Conservation (phyloP, 768 basidiomycete species). For the Mycena rosella region DNA sequence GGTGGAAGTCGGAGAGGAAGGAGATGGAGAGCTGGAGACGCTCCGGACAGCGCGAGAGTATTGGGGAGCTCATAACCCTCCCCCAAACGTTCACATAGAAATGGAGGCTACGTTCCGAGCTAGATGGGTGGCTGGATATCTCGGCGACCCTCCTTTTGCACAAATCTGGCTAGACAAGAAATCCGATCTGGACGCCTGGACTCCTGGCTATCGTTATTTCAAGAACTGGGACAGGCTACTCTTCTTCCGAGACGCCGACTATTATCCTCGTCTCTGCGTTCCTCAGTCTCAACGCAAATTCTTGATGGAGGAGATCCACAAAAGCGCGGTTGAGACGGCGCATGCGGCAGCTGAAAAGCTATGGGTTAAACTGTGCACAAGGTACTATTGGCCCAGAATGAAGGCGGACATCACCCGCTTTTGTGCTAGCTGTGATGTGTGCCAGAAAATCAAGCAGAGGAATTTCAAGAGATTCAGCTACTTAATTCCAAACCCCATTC, state of each 20-base stretch:
- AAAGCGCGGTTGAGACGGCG: constrained; percentile 18
- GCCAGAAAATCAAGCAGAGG: background rate
- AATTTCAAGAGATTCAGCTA: background rate
- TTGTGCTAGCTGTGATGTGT: background rate
- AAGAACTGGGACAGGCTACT: constrained; percentile 17
- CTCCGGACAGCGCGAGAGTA: background rate
- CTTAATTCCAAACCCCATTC: background rate
- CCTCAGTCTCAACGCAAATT: constrained; percentile 2
- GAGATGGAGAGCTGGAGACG: background rate
- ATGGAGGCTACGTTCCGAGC: background rate
- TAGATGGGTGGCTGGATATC: background rate
- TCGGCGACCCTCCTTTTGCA: background rate
- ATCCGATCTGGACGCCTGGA: constrained; percentile 1
- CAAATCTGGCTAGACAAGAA: background rate
- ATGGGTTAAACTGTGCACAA: background rate
- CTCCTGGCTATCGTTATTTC: constrained; percentile 23
- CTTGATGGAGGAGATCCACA: constrained; percentile 18
- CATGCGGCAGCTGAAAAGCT: constrained; percentile 12
- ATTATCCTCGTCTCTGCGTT: constrained; percentile 29
- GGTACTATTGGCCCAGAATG: constrained; percentile 15
- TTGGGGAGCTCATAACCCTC: background rate
- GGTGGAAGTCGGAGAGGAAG: background rate
- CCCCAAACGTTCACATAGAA: background rate
- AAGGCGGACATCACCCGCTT: constrained; percentile 17
- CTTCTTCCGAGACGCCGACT: constrained; percentile 24